Conservation (phyloP, 495 filamentous ascomycete genomes). For the Xylaria acuta region DNA sequence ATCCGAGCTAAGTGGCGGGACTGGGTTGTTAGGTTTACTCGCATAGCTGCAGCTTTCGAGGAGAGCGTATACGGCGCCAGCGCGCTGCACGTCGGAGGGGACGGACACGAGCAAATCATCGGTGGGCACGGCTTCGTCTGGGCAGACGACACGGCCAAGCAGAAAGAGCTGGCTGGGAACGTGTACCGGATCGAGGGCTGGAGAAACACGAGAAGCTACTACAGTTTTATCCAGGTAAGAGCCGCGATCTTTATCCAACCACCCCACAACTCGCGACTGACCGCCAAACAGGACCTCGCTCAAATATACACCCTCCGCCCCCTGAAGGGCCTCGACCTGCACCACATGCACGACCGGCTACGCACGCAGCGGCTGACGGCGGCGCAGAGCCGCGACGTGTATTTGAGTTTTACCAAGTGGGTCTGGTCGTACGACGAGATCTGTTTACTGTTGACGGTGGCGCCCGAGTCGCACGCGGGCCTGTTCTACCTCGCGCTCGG, state of each 20-base stretch:
- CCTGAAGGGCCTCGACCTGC: constrained; percentile 82
- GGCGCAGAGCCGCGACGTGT: constrained; percentile 76
- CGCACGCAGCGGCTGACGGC: constrained; percentile 76
- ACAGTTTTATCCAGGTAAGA: constrained; percentile 84
- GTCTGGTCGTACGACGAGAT: constrained; percentile 87
- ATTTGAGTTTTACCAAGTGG: constrained; percentile 75
- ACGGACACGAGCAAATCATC: constrained; percentile 67
- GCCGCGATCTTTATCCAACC: neutral
- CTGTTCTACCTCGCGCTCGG: constrained; percentile 92
- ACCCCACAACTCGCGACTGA: neutral
- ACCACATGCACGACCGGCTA: constrained; percentile 90
- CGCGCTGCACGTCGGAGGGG: constrained; percentile 85
- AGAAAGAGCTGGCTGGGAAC: constrained; percentile 85
- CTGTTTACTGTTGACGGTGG: constrained; percentile 82
- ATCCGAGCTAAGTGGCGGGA: constrained; percentile 89
- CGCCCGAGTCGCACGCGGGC: constrained; percentile 85
- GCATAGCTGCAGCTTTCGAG: constrained; percentile 92
- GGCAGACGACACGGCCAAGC: constrained; percentile 79
- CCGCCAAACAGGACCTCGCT: constrained; percentile 61
- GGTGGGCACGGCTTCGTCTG: constrained; percentile 94
- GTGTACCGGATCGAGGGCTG: constrained; percentile 94
- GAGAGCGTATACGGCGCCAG: constrained; percentile 91
- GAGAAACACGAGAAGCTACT: constrained; percentile 93
- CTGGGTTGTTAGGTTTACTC: constrained; percentile 88
- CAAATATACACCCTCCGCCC: constrained; percentile 71